These are phyloP conservation scores for Alliaria petiolata DNA, from an alignment of 345 rosid species.

Conservation along the genomic window DNA sequence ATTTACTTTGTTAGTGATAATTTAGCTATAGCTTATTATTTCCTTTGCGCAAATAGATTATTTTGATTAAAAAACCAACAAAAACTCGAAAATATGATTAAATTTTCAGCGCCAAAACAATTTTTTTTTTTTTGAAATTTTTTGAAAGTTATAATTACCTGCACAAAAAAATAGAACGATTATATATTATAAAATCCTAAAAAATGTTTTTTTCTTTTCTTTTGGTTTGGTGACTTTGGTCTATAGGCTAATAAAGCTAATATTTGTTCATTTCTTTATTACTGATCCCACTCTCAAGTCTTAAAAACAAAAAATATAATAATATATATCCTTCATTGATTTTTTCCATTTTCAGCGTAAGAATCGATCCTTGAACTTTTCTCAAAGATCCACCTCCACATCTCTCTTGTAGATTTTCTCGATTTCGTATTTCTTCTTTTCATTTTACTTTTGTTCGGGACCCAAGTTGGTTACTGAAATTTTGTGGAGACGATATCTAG, in stretches of 20 bases:
- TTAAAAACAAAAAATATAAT: neutral
- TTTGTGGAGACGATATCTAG: neutral
- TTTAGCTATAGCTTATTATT: too few species aligned
- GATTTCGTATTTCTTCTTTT: neutral
- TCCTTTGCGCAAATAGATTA: too few species aligned
- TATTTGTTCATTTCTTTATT: neutral
- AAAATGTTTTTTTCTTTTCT: too few species aligned
- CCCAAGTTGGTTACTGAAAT: neutral
- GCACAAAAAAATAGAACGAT: neutral
- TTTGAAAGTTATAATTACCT: neutral
- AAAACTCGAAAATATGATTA: too few species aligned
- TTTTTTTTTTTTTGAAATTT: too few species aligned
- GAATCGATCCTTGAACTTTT: conserved; percentile 24
- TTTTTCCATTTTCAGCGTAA: conserved; percentile 21
- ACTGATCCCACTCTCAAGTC: neutral
- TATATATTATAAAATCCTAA: neutral
- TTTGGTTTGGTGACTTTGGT: neutral
- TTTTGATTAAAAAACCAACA: too few species aligned
- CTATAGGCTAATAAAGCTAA: neutral
- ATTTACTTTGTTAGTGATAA: too few species aligned
- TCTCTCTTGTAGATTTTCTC: conserved; percentile 9
- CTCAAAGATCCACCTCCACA: conserved; percentile 12
- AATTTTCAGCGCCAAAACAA: conserved; percentile 24
- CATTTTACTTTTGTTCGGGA: neutral
- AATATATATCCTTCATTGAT: conserved; percentile 11